A percentile compares a stretch with the other conserved stretches of the same genome.
Evolutionary conservation across 208 protist genomes (phyloP).

Genomic region (Phytomonas sp.): DNA sequence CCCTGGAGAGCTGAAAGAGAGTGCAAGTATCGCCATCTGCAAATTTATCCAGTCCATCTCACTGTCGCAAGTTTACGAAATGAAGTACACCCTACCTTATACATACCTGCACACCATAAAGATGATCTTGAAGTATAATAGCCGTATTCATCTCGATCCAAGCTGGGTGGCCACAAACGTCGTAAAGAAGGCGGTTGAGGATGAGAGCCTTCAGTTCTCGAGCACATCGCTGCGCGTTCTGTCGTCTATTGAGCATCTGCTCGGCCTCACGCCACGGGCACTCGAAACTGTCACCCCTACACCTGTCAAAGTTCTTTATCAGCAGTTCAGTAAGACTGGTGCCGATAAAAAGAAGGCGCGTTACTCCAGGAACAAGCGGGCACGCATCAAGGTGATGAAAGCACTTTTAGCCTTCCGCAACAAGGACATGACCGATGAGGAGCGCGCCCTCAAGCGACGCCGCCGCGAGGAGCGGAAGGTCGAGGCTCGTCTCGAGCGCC

Average conservation of each 20-base stretch:
- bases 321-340: constrained; percentile 49
- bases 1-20: constrained; percentile 38
- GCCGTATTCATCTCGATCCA: constrained; percentile 60
- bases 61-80: constrained; percentile 50
- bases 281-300: constrained; percentile 69
- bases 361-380: constrained; percentile 50
- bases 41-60: constrained; percentile 57
- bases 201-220: constrained; percentile 67
- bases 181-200: constrained; percentile 44
- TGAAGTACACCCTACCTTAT: constrained; percentile 83
- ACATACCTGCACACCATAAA: constrained; percentile 74
- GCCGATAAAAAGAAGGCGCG: constrained; percentile 50
- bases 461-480: constrained; percentile 65
- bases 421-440: constrained; percentile 59
- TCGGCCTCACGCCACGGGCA: constrained; percentile 52
- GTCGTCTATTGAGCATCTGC: constrained; percentile 49
- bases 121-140: constrained; percentile 84
- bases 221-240: constrained; percentile 64
- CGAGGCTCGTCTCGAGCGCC: constrained; percentile 73
- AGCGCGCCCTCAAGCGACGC: constrained; percentile 56
- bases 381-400: constrained; percentile 60
- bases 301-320: constrained; percentile 72
- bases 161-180: constrained; percentile 40
- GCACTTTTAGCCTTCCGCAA: constrained; percentile 73
- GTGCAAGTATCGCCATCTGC: constrained; percentile 31